phyloP scores from a whole-genome alignment of 148 eudicot species.

The Drosera capensis region DNA sequence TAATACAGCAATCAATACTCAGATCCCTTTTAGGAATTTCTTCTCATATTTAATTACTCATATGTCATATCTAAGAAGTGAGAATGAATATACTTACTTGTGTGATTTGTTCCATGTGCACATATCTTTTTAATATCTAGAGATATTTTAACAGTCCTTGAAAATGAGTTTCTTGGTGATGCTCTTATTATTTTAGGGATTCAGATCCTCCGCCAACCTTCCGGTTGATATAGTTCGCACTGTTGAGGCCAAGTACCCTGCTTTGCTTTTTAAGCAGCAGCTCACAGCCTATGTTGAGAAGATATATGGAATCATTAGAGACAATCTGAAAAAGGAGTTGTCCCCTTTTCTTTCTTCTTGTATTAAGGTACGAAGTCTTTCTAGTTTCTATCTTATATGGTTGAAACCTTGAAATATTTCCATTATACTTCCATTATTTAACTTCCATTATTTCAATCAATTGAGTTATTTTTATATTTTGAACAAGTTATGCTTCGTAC shows the following conservation, averaged over 20 bases:
- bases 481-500: too few species aligned
- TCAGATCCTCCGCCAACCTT: too few species aligned
- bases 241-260: constrained; percentile 82
- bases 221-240: constrained; percentile 26
- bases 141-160: constrained; percentile 46
- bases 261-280: constrained; percentile 79
- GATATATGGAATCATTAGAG: constrained; percentile 85
- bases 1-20: constrained; percentile 8
- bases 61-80: too few species aligned
- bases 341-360: constrained; percentile 74
- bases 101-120: neutral
- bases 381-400: too few species aligned
- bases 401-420: too few species aligned
- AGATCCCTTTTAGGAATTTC: neutral
- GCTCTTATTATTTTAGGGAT: too few species aligned
- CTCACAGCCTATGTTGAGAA: constrained; percentile 82
- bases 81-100: too few species aligned
- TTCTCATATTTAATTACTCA: neutral
- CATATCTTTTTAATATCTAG: constrained; percentile 62
- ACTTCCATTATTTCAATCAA: too few species aligned
- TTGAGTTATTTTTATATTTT: too few species aligned
- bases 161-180: constrained; percentile 33
- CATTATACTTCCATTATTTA: too few species aligned
- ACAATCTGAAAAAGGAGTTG: constrained; percentile 68
- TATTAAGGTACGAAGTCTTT: constrained; percentile 93